Conservation (phyloP, 345 rosid species). For the Mercurialis annua region DNA sequence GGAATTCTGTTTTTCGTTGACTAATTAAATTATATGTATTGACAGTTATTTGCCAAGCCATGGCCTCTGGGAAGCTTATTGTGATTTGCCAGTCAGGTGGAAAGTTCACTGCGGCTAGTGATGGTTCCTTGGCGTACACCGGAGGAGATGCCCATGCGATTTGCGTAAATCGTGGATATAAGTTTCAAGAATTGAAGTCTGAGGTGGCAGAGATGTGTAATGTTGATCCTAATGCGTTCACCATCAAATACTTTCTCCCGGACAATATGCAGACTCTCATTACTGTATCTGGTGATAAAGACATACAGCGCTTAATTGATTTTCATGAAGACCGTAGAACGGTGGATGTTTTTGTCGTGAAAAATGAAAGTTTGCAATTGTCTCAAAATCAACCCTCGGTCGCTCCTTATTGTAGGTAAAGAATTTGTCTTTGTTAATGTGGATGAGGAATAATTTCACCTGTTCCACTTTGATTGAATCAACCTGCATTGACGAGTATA, state of each 20-base stretch:
- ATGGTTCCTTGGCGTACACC: slow-evolving; percentile 21
- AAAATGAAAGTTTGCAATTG: slow-evolving; percentile 17
- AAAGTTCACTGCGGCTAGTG: slow-evolving; percentile 16
- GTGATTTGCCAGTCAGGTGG: slow-evolving; percentile 30
- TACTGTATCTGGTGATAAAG: slow-evolving; percentile 26
- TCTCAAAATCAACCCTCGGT: neutral
- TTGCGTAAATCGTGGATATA: slow-evolving; percentile 13
- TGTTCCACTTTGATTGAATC: slow-evolving; percentile 1
- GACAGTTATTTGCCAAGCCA: neutral
- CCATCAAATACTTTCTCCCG: slow-evolving; percentile 26
- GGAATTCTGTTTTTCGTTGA: neutral
- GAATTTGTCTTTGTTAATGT: neutral
- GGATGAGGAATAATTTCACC: neutral
- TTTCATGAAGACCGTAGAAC: slow-evolving; percentile 24
- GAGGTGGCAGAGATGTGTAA: slow-evolving; percentile 31
- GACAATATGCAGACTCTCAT: slow-evolving; percentile 24
- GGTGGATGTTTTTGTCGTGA: slow-evolving; percentile 25
- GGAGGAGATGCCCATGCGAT: slow-evolving; percentile 34
- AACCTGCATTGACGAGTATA: neutral
- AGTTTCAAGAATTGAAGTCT: slow-evolving; percentile 18
- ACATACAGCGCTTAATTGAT: slow-evolving; percentile 25
- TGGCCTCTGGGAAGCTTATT: slow-evolving; percentile 15
- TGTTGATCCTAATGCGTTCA: slow-evolving; percentile 13
- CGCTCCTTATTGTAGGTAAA: slow-evolving; percentile 29
- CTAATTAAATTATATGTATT: neutral